These are phyloP conservation scores for Phytophthora citricola DNA, from an alignment of 352 stramenopile species.

Conservation along the genomic window DNA sequence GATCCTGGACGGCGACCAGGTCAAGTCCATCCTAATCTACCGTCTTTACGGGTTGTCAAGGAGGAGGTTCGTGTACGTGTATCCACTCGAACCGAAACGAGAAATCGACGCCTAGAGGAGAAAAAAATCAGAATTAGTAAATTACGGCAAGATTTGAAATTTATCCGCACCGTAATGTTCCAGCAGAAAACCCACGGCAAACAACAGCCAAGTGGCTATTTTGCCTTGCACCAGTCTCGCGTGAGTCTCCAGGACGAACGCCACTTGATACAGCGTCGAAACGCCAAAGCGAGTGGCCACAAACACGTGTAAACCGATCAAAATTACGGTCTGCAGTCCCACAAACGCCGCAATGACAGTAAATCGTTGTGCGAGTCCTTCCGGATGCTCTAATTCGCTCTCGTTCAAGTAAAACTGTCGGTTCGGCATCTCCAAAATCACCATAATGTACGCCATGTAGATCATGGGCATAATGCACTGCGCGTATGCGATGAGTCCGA, in stretches of 20 bases:
- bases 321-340: conserved; percentile 27
- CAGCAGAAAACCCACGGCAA: conserved; percentile 35
- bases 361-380: conserved; percentile 20
- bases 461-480: conserved; percentile 45
- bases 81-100: conserved; percentile 20
- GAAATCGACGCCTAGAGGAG: conserved; percentile 16
- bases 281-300: conserved; percentile 35
- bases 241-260: conserved; percentile 61
- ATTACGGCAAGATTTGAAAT: neutral
- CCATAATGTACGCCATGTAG: conserved; percentile 39
- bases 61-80: neutral
- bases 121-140: neutral
- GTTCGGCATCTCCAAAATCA: conserved; percentile 33
- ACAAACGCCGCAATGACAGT: conserved; percentile 35
- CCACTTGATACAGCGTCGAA: conserved; percentile 47
- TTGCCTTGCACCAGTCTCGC: conserved; percentile 46
- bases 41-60: neutral
- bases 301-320: conserved; percentile 37
- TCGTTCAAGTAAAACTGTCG: conserved; percentile 32
- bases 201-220: conserved; percentile 42
- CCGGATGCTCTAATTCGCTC: conserved; percentile 10
- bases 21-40: too few relatives aligned
- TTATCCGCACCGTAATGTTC: conserved; percentile 33
- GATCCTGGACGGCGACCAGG: too few relatives aligned
- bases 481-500: conserved; percentile 45